Base-by-base conservation (phyloP, 129 eudicot species). In the Centrapalus pauciflorus region DNA sequence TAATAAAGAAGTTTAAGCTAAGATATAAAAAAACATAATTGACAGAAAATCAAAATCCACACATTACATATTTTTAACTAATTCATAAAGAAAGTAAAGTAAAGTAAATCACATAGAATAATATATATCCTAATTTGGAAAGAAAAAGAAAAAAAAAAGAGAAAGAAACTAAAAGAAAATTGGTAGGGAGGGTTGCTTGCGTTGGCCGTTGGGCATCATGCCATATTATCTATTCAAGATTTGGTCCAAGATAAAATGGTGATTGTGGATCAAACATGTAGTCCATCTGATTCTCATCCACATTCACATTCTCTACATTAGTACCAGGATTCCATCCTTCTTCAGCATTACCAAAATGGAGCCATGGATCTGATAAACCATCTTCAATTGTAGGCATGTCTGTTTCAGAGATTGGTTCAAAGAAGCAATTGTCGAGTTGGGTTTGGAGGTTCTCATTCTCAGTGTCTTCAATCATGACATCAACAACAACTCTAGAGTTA, bases 261-360 rank as follows among this genome's bases (percentile, higher is more conserved):
- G n/a, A n/a, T n/a, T n/a, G n/a, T 9, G 76, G 61, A 61, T 55
- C 80, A 38, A 68, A 61, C 34, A 51, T 56, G 74, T 48, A 76
- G 71, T 69, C 76, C 51, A 54, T 27, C 20, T 57, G n/a, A 34
- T 43, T 70, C 9, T 71, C 77, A 1, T 20, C 29, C 5, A 28
- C 24, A n/a, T n/a, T n/a, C n/a, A n/a, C n/a, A n/a, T n/a, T n/a
- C 40, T 50, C 45, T 26, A 54, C 69, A 50, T 50, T 67, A 19
- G 61, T 60, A 4, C 50, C 24, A 13, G 75, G 37, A 20, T 69
- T 52, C 52, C 20, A 74, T 13, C 58, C 6, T 43, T 76, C 69
- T 28, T 64, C n/a, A n/a, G n/a, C 50, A 7, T 76, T 75, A 16
- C 65, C 56, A 25, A 62, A 70, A 38, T 54, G 73, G 61, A 59